A percentile compares a stretch with the other conserved stretches of the same genome.
phyloP scores from a whole-genome alignment of 1,284 basidiomycete species.

The Leccinum idahoense region DNA sequence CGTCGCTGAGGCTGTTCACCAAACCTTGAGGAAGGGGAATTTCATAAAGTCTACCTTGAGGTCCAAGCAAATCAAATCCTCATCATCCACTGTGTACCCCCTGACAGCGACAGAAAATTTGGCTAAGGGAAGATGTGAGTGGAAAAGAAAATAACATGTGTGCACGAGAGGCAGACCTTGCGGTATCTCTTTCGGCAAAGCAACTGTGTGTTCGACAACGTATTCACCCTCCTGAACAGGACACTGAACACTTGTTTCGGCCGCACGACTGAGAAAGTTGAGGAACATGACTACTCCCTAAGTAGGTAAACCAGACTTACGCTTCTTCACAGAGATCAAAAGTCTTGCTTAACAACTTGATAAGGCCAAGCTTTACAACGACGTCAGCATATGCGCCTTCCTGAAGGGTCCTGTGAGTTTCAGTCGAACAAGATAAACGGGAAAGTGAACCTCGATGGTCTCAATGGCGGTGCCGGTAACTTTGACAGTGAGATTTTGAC shows the following conservation, averaged over 20 bases:
- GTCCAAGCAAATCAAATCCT: conserved; percentile 77
- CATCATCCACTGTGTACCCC: conserved; percentile 76
- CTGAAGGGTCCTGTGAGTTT: conserved; percentile 37
- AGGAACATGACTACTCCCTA: conserved; percentile 2
- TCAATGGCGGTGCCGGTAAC: conserved; percentile 60
- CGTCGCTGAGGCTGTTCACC: conserved; percentile 17
- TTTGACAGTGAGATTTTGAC: conserved; percentile 76
- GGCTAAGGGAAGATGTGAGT: conserved; percentile 44
- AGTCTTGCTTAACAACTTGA: conserved; percentile 76
- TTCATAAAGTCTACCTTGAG: conserved; percentile 72
- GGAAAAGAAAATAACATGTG: not conserved
- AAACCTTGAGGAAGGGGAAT: conserved; percentile 32
- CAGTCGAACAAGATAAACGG: not conserved
- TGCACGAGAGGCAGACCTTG: conserved; percentile 50
- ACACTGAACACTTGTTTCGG: conserved; percentile 71
- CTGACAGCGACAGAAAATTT: conserved; percentile 77
- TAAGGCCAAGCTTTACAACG: conserved; percentile 80
- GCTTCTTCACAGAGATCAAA: conserved; percentile 93
- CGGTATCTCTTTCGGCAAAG: conserved; percentile 86
- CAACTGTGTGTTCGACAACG: conserved; percentile 72
- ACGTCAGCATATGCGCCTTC: conserved; percentile 90
- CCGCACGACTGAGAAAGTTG: conserved; percentile 46
- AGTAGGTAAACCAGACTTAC: conserved; percentile 46
- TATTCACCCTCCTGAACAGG: conserved; percentile 73
- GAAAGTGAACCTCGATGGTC: conserved; percentile 56